Evolutionary conservation across 768 basidiomycete species (phyloP).

Genomic region (Rhodocollybia butyracea): DNA sequence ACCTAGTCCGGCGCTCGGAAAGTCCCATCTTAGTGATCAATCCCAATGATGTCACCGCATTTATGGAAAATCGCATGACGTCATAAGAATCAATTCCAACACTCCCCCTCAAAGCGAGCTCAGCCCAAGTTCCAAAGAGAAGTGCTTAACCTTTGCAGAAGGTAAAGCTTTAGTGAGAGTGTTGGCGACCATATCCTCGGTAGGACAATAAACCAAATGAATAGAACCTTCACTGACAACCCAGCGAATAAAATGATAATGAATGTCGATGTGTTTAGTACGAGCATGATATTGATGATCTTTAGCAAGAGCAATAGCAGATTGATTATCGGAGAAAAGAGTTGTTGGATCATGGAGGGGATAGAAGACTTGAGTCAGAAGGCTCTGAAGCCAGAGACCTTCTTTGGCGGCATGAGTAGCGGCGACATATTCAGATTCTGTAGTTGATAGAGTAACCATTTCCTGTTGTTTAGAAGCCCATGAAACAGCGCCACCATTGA

Average conservation of each 20-base stretch:
- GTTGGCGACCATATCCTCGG: constrained; percentile 26
- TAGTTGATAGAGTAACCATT: constrained; percentile 27
- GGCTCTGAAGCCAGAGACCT: constrained; percentile 20
- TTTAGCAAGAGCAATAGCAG: background rate
- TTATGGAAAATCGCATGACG: too few species aligned
- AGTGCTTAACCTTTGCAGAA: too few species aligned
- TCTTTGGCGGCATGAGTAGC: constrained; percentile 16
- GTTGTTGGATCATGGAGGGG: constrained; percentile 6
- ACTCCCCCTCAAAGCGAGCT: too few species aligned
- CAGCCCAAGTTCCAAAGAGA: too few species aligned
- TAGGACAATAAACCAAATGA: constrained; percentile 20
- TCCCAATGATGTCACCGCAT: too few species aligned
- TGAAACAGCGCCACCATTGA: constrained; percentile 24
- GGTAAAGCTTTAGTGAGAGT: constrained; percentile 28
- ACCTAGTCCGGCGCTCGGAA: too few species aligned
- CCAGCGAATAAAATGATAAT: constrained; percentile 24
- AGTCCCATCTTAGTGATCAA: too few species aligned
- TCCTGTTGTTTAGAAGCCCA: constrained; percentile 32
- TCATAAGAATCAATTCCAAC: too few species aligned
- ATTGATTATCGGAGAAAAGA: constrained; percentile 1
- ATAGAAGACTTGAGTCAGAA: constrained; percentile 10
- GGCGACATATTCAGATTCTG: background rate
- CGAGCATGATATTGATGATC: constrained; percentile 14
- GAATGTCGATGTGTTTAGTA: constrained; percentile 20
- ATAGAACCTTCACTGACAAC: constrained; percentile 18